Evolutionary conservation across 2,329 filamentous ascomycete genomes (phyloP).

Genomic region (Diaporthe destruens): DNA sequence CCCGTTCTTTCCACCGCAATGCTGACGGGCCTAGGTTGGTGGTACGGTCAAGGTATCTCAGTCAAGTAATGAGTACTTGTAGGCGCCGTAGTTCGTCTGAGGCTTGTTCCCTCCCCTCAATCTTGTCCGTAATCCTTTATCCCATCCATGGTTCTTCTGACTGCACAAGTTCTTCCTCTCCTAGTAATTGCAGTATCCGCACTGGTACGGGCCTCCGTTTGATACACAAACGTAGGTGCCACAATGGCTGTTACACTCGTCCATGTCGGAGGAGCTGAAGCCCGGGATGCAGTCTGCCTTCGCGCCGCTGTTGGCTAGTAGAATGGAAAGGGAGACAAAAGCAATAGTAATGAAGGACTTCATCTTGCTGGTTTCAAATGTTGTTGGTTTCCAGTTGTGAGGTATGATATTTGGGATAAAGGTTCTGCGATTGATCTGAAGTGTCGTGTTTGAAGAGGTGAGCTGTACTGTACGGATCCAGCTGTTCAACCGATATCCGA

Average conservation of each 20-base stretch:
- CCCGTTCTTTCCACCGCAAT: too few relatives aligned
- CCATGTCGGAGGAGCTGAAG: constrained; percentile 7
- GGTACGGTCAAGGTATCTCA: too few relatives aligned
- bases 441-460: neutral
- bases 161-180: neutral
- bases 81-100: too few relatives aligned
- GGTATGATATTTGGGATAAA: too few relatives aligned
- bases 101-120: too few relatives aligned
- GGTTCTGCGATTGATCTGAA: neutral
- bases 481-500: neutral
- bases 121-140: neutral
- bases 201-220: constrained; percentile 18
- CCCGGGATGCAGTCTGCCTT: constrained; percentile 29
- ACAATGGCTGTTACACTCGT: constrained; percentile 23
- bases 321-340: constrained; percentile 15
- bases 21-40: too few relatives aligned
- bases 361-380: constrained; percentile 10
- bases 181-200: constrained; percentile 12
- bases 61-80: too few relatives aligned
- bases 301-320: constrained; percentile 24
- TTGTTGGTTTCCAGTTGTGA: neutral
- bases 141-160: too few relatives aligned
- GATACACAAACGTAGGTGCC: constrained; percentile 31
- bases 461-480: neutral
- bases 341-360: constrained; percentile 21